Evolutionary conservation across 192 early-diverging fungal genomes (phyloP).

Genomic region (Coemansia sp.): DNA sequence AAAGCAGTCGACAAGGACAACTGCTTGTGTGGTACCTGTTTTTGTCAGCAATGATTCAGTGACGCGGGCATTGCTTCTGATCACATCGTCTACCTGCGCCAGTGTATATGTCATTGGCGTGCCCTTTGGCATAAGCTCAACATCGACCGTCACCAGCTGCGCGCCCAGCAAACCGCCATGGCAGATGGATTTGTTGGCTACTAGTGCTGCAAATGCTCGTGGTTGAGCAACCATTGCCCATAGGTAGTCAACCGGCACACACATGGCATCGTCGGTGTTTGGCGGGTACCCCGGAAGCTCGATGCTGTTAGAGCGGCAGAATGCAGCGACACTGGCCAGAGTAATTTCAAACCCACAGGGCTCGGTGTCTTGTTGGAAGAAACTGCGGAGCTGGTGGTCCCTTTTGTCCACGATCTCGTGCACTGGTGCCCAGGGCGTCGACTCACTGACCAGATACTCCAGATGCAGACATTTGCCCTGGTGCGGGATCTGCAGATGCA

Average conservation of each 20-base stretch:
- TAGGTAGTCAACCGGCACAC: conserved; percentile 90
- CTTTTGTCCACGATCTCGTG: conserved; percentile 62
- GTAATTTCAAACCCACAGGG: conserved; percentile 5
- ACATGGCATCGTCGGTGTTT: conserved; percentile 62
- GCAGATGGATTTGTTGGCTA: conserved; percentile 72
- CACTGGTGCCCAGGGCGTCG: conserved; percentile 75
- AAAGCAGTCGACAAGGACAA: conserved; percentile 67
- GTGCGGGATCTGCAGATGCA: conserved; percentile 59
- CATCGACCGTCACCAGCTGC: conserved; percentile 81
- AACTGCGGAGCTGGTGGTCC: conserved; percentile 81
- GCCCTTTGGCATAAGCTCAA: conserved; percentile 64
- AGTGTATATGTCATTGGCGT: conserved; percentile 48
- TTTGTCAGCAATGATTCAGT: conserved; percentile 57
- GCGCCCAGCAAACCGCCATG: conserved; percentile 79
- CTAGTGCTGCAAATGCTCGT: conserved; percentile 76
- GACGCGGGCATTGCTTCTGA: conserved; percentile 70
- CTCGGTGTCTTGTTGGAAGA: conserved; percentile 84
- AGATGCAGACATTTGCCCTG: conserved; percentile 63
- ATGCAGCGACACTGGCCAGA: conserved; percentile 71
- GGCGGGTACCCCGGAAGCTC: conserved; percentile 60
- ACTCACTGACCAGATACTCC: conserved; percentile 73
- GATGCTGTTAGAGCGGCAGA: conserved; percentile 74
- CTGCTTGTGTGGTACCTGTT: conserved; percentile 73
- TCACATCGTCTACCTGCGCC: conserved; percentile 63
- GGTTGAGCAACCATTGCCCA: conserved; percentile 83